Conservation (phyloP, 495 filamentous ascomycete species). For the Neurospora pannonica region DNA sequence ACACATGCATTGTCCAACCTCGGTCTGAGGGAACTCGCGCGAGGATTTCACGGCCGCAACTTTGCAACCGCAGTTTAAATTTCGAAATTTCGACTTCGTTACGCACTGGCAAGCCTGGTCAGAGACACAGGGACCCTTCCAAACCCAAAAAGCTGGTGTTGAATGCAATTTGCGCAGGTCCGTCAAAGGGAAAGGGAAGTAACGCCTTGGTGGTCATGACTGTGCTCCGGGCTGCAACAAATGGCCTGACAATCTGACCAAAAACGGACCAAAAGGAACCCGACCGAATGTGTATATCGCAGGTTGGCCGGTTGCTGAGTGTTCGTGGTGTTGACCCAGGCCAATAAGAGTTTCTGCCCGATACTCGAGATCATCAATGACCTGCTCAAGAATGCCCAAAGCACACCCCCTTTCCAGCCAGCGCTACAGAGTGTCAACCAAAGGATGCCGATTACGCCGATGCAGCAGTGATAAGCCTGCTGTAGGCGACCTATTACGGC, state of each 20-base stretch:
- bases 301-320: background rate
- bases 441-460: background rate
- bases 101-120: background rate
- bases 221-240: background rate
- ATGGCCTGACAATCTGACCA: background rate
- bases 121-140: background rate
- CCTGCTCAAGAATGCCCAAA: background rate
- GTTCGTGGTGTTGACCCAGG: background rate
- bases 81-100: background rate
- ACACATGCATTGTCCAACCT: conserved; percentile 5
- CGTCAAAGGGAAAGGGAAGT: background rate
- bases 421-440: background rate
- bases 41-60: background rate
- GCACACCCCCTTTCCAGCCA: background rate
- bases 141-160: background rate
- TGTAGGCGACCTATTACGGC: background rate
- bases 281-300: background rate
- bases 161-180: background rate
- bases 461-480: background rate
- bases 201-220: background rate
- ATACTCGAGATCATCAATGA: background rate
- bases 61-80: background rate
- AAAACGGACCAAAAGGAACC: background rate
- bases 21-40: conserved; percentile 6
- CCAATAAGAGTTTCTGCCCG: background rate